Evolutionary conservation across 2,329 filamentous ascomycete species (phyloP).

Genomic region (Sporothrix humicola): DNA sequence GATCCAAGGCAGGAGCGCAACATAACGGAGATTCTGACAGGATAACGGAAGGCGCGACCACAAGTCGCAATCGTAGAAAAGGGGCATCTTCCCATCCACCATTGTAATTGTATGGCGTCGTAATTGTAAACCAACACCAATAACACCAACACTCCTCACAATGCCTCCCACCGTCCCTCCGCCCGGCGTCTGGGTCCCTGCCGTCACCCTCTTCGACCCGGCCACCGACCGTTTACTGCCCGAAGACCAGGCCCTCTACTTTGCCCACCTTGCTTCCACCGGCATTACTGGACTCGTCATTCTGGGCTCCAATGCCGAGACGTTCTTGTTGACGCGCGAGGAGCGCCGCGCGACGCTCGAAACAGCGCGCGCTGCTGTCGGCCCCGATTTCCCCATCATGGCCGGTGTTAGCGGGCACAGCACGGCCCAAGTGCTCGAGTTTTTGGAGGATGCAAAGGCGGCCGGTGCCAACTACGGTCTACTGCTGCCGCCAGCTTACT

Average conservation of each 20-base stretch:
- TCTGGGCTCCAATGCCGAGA: constrained; percentile 47
- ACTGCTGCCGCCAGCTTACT: constrained; percentile 68
- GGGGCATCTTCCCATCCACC: neutral
- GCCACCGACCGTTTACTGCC: constrained; percentile 43
- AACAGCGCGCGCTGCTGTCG: constrained; percentile 60
- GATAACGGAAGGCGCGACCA: neutral
- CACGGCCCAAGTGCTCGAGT: constrained; percentile 66
- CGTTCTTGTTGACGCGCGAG: constrained; percentile 45
- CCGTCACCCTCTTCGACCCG: constrained; percentile 46
- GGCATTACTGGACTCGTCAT: constrained; percentile 44
- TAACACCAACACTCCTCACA: neutral
- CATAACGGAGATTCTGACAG: neutral
- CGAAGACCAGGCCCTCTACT: constrained; percentile 43
- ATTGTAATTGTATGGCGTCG: neutral
- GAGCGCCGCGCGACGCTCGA: constrained; percentile 54
- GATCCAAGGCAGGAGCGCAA: neutral
- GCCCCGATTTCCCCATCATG: constrained; percentile 62
- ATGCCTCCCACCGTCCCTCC: constrained; percentile 36
- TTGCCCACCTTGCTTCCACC: constrained; percentile 42
- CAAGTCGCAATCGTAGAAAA: neutral
- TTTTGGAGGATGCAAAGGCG: constrained; percentile 61
- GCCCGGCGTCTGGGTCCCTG: constrained; percentile 45
- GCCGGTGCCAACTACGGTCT: constrained; percentile 68
- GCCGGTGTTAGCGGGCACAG: constrained; percentile 69
- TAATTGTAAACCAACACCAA: neutral